Evolutionary conservation across 2,329 filamentous ascomycete species (phyloP), one percentile per base, ranked within the genome.

Genomic region (Fusarium tricinctum): DNA sequence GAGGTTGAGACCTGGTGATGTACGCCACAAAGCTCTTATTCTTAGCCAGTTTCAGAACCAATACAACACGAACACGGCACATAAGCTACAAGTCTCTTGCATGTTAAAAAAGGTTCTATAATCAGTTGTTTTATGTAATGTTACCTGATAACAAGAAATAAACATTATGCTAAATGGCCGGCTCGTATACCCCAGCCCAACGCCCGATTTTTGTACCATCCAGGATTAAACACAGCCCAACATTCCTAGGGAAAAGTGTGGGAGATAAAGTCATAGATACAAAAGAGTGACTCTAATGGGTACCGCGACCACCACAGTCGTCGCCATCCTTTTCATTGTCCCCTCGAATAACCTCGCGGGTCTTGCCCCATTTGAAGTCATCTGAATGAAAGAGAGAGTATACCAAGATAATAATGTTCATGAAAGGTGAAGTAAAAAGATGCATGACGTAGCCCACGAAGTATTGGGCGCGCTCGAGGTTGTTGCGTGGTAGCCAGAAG

Each of bases 351-450:
- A 81, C 79, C 30, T 81, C 78, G 3, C 80, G 72, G 2, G 81
- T 83, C 74, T 83, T 83, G 17, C 81, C 81, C 81, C 81, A 83
- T 58, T 79, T 80, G 73, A 83, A 83, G 66, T 81, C 80, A 56
- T 83, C 81, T 8, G 81, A 79, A 51, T 82, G 73, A 44, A 79
- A 72, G 19, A 83, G 73, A 1, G 81, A 81, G 58, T 82, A 83
- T 2, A 78, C 64, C 14, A 83, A 61, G 32, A 83, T 78, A 39
- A 81, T 72, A 26, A 83, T 79, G 69, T 83, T 83, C 68, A 83
- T 75, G 45, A 83, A 79, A 0, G 81, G 81, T 2, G 80, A 81
- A 2, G 77, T 76, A 15, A 75, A 57, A 3, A 81, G 64, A 45
- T 81, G 79, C 32, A 81, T 58, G 53, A 79, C 73, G 63, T 74